Percentiles rank a stretch among this genome's conserved stretches.
These are phyloP conservation scores for Fraxinus quadrangulata DNA, from an alignment of 257 asterid species.

Conservation along the genomic window DNA sequence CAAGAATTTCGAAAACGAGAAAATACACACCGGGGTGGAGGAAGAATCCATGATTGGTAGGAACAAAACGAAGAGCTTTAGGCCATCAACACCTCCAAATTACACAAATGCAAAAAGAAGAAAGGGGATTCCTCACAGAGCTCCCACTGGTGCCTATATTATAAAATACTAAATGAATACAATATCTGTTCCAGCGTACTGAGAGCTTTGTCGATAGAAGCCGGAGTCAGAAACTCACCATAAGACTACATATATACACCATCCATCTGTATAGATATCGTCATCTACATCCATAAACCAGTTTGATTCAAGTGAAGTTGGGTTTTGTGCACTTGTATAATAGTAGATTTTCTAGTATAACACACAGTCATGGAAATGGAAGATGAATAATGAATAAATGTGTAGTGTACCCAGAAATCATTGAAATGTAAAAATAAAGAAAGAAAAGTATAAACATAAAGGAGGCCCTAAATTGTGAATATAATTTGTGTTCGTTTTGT, in stretches of 20 bases:
- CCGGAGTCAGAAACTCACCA: constrained; percentile 29
- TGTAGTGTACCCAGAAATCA: background rate
- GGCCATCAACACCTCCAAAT: constrained; percentile 48
- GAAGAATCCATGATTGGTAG: constrained; percentile 27
- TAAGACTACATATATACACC: background rate
- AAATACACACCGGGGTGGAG: constrained; percentile 21
- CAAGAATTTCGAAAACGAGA: constrained; percentile 33
- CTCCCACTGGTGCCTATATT: constrained; percentile 47
- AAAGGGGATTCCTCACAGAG: constrained; percentile 53
- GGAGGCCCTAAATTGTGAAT: background rate
- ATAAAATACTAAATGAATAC: constrained; percentile 27
- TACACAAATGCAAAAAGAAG: constrained; percentile 37
- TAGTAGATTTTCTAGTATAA: background rate
- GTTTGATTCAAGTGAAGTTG: background rate
- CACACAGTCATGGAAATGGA: background rate
- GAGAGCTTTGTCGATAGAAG: constrained; percentile 45
- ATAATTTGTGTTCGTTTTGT: background rate
- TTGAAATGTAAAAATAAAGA: background rate
- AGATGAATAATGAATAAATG: background rate
- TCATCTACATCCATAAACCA: background rate
- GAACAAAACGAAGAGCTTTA: constrained; percentile 42
- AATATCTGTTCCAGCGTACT: constrained; percentile 23
- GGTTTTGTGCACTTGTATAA: background rate
- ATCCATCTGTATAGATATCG: background rate
- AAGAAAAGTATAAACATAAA: background rate